Evolutionary conservation across 23 red algal genomes (phyloP).

Genomic region (Cyanidioschyzon merolae): DNA sequence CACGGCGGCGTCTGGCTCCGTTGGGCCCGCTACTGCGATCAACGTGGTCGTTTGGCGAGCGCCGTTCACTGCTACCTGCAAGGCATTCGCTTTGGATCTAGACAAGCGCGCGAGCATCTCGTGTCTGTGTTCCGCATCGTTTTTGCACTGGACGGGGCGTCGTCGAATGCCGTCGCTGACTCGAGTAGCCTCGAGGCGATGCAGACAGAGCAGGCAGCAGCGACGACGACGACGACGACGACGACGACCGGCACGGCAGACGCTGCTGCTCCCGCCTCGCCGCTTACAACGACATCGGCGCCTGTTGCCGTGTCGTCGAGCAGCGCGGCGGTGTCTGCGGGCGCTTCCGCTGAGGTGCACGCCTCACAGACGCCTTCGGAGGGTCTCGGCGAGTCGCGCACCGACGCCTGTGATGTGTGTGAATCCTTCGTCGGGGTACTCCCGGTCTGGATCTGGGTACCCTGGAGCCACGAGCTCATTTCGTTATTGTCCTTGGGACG

Average conservation of each 20-base stretch:
- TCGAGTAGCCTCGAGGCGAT: neutral
- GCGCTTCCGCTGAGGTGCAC: neutral
- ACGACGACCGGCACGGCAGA: neutral
- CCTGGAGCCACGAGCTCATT: constrained; percentile 68
- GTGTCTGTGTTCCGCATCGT: constrained; percentile 51
- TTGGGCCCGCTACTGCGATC: constrained; percentile 80
- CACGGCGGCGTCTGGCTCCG: constrained; percentile 65
- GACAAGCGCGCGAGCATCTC: constrained; percentile 42
- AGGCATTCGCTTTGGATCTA: constrained; percentile 73
- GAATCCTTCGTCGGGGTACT: constrained; percentile 29
- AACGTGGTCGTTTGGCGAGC: constrained; percentile 32
- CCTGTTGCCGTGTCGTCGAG: neutral
- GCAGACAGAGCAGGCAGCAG: neutral
- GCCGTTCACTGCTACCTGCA: constrained; percentile 75
- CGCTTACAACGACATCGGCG: neutral
- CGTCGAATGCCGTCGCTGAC: neutral
- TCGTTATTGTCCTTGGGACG: constrained; percentile 36
- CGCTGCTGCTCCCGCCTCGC: neutral
- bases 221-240: neutral
- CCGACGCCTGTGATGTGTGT: neutral
- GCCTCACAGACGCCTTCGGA: neutral
- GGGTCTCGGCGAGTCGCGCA: neutral
- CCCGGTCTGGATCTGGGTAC: constrained; percentile 93
- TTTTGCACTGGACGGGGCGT: neutral
- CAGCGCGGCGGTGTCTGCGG: neutral